Evolutionary conservation across 768 basidiomycete genomes (phyloP).

Genomic region (Podaxis sp.): DNA sequence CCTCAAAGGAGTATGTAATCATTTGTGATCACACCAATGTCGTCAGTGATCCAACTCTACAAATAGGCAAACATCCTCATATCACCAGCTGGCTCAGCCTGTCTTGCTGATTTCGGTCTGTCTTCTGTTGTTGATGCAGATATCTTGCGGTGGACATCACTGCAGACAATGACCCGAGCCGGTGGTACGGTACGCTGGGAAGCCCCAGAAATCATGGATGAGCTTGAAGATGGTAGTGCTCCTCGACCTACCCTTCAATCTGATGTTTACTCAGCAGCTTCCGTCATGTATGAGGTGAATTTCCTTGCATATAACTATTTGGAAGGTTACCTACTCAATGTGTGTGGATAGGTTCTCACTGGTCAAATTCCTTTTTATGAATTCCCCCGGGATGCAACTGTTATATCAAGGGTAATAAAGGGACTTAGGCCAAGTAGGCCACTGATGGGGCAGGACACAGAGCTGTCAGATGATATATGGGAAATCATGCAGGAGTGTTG

Average conservation of each 20-base stretch:
- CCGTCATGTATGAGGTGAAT: slow-evolving; percentile 20
- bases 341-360: slow-evolving; percentile 25
- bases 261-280: slow-evolving; percentile 20
- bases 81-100: background rate
- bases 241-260: background rate
- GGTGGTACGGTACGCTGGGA: slow-evolving; percentile 2
- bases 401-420: slow-evolving; percentile 18
- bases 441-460: background rate
- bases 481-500: background rate
- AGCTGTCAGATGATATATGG: too few relatives aligned
- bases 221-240: background rate
- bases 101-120: slow-evolving; percentile 2
- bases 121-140: slow-evolving; percentile 1
- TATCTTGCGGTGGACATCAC: slow-evolving; percentile 1
- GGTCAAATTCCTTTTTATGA: slow-evolving; percentile 23
- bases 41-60: background rate
- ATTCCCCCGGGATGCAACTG: slow-evolving; percentile 16
- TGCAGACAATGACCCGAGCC: background rate
- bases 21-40: background rate
- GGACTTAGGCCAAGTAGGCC: slow-evolving; percentile 17
- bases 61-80: background rate
- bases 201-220: slow-evolving; percentile 13
- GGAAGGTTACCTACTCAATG: too few relatives aligned
- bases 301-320: too few relatives aligned
- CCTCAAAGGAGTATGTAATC: slow-evolving; percentile 22